Evolutionary conservation across 2,329 filamentous ascomycete genomes (phyloP).

Genomic region (Aspergillus flavus): DNA sequence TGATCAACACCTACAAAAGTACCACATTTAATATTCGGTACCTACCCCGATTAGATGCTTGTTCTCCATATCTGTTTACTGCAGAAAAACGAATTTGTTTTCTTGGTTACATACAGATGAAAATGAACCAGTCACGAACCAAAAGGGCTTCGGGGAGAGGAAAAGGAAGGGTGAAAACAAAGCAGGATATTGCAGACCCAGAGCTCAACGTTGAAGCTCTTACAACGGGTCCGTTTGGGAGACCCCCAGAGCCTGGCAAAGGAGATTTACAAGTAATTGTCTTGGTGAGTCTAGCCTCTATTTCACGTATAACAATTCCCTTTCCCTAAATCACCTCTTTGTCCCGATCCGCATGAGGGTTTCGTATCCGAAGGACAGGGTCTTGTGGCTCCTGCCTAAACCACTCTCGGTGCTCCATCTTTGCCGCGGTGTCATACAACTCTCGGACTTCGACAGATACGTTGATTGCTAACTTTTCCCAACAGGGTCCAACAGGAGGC

Average conservation of each 20-base stretch:
- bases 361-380: background rate
- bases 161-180: background rate
- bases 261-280: conserved; percentile 68
- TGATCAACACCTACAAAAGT: background rate
- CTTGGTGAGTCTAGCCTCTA: conserved; percentile 59
- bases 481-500: conserved; percentile 83
- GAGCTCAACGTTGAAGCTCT: background rate
- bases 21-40: background rate
- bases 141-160: background rate
- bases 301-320: background rate
- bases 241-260: background rate
- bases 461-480: conserved; percentile 29
- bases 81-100: background rate
- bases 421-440: background rate
- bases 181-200: background rate
- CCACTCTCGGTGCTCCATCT: background rate
- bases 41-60: background rate
- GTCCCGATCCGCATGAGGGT: background rate
- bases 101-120: background rate
- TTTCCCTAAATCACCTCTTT: conserved; percentile 8
- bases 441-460: conserved; percentile 23
- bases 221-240: background rate
- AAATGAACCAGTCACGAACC: background rate
- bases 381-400: background rate
- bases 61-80: background rate